A percentile compares a stretch with the other conserved stretches of the same genome.
Evolutionary conservation across 257 asterid genomes (phyloP).

Genomic region (Solanum peruvianum): DNA sequence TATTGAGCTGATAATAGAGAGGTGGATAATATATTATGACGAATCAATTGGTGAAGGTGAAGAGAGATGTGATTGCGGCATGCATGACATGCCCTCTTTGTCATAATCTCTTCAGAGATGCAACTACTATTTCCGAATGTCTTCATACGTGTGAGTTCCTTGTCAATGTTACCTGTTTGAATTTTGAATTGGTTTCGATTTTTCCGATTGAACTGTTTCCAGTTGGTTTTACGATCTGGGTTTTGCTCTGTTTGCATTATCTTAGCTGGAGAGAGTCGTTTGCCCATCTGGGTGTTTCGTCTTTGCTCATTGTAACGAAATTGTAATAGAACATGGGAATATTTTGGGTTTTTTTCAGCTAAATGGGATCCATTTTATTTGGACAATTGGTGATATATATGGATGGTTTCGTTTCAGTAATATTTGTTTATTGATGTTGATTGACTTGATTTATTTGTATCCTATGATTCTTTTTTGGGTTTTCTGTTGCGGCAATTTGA

Average conservation of each 20-base stretch:
- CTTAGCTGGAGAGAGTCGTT: background rate
- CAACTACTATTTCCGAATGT: slow-evolving; percentile 92
- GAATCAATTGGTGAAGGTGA: slow-evolving; percentile 78
- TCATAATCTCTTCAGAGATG: slow-evolving; percentile 71
- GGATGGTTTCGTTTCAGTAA: background rate
- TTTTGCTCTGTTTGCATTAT: background rate
- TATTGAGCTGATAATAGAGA: background rate
- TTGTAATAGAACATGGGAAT: background rate
- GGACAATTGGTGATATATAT: background rate
- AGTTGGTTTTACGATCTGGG: background rate
- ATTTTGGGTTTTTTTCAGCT: background rate
- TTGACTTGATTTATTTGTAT: background rate
- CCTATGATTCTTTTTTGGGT: background rate
- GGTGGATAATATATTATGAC: slow-evolving; percentile 35
- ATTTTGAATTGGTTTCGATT: background rate
- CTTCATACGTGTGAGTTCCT: slow-evolving; percentile 82
- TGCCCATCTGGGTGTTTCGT: background rate
- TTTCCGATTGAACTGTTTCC: background rate
- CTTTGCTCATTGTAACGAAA: background rate
- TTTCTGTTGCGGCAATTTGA: background rate
- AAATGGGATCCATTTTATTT: background rate
- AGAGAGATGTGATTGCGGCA: slow-evolving; percentile 67
- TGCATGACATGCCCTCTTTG: slow-evolving; percentile 99
- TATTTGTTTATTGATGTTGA: background rate
- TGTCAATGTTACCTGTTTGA: background rate